Evolutionary conservation across 768 basidiomycete species (phyloP).

Genomic region (Tulasnella sp.): DNA sequence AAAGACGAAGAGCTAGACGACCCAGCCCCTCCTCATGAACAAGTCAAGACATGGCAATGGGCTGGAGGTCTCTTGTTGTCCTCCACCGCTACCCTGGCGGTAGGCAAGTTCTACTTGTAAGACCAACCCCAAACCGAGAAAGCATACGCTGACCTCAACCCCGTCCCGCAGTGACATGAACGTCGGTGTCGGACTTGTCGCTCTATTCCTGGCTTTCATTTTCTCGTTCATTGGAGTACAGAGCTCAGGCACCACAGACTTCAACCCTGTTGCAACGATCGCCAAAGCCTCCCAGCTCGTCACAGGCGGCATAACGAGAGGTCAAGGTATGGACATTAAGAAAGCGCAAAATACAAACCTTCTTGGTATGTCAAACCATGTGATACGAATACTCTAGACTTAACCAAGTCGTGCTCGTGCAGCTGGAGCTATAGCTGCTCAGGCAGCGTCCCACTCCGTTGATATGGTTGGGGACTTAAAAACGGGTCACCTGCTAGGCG

Average conservation of each 20-base stretch:
- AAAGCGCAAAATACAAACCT: constrained; percentile 7
- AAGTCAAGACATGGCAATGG: constrained; percentile 16
- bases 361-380: background rate
- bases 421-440: constrained; percentile 14
- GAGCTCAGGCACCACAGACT: constrained; percentile 16
- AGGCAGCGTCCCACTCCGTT: constrained; percentile 17
- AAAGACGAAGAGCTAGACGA: background rate
- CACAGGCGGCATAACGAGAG: constrained; percentile 17
- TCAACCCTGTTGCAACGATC: constrained; percentile 16
- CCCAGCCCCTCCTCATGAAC: constrained; percentile 17
- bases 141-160: background rate
- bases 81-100: constrained; percentile 13
- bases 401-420: too few relatives aligned
- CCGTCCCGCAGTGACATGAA: constrained; percentile 9
- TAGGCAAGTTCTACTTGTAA: constrained; percentile 12
- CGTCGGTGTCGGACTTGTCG: constrained; percentile 14
- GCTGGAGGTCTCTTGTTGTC: constrained; percentile 8
- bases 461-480: constrained; percentile 19
- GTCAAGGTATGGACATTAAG: constrained; percentile 13
- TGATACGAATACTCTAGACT: too few relatives aligned
- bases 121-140: background rate
- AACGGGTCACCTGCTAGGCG: constrained; percentile 19
- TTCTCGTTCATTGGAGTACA: constrained; percentile 19
- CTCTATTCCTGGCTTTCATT: constrained; percentile 17
- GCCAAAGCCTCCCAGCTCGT: constrained; percentile 19